Conservation (phyloP, 2,329 filamentous ascomycete species). For the Curvularia lunata region DNA sequence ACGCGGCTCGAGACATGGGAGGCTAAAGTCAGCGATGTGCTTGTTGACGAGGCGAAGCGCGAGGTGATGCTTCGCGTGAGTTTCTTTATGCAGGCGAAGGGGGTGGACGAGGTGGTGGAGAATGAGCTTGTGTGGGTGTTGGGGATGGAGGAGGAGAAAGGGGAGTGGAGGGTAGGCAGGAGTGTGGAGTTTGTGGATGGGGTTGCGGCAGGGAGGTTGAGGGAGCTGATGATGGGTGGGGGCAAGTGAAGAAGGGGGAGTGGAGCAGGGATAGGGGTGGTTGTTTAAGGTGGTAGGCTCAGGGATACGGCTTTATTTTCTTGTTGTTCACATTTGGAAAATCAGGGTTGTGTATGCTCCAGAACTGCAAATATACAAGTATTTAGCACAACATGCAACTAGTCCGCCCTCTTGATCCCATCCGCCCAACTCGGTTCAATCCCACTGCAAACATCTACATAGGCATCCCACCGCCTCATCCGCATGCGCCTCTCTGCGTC, state of each 20-base stretch:
- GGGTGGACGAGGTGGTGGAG: conserved; percentile 20
- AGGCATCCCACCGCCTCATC: conserved; percentile 55
- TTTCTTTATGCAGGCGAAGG: conserved; percentile 36
- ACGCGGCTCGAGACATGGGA: conserved; percentile 31
- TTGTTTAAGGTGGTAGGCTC: too few species aligned
- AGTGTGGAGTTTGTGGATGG: conserved; percentile 45
- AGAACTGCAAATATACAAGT: too few species aligned
- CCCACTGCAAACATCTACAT: conserved; percentile 55
- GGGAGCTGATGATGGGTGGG: conserved; percentile 23
- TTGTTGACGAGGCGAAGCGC: conserved; percentile 35
- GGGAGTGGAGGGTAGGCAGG: conserved; percentile 12
- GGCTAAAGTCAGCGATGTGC: conserved; percentile 24
- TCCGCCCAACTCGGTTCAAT: conserved; percentile 59
- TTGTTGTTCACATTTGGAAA: too few species aligned
- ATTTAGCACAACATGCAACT: too few species aligned
- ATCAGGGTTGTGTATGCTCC: too few species aligned
- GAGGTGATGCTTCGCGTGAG: conserved; percentile 31
- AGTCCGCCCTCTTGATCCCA: conserved; percentile 34
- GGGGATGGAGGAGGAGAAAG: conserved; percentile 28
- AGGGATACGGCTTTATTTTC: too few species aligned
- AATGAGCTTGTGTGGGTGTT: conserved; percentile 47
- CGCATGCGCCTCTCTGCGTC: conserved; percentile 53
- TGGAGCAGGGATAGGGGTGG: too few species aligned
- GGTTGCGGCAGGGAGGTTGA: conserved; percentile 26
- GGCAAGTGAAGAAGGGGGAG: too few species aligned